Base-by-base conservation (phyloP, 1,139 yeast genomes). In the Diutina catenulata region DNA sequence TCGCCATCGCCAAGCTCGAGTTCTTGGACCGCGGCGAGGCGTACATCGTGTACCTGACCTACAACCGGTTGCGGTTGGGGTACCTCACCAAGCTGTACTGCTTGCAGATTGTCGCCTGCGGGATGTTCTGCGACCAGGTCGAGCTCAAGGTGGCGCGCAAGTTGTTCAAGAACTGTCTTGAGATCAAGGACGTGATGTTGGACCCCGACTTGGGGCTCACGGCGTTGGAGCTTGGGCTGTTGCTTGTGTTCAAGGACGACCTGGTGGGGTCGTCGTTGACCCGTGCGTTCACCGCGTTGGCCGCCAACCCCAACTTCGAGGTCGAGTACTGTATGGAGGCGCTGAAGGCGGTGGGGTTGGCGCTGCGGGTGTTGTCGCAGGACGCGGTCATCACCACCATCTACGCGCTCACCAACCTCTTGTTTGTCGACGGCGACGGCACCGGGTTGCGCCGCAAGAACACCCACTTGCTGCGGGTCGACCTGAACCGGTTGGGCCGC, bases 361-460 rank as follows among this genome's bases (percentile, higher is more conserved):
- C 72, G 20, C 56, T 68, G 45, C 68, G 62, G 43, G 62, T 63
- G 14, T 55, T 74, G 39, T 65, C 82, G 19, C 93, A 86, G 51
- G 96, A 87, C 54, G 76, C 84, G 0, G 78, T 82, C 15, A 84
- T 87, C 10, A 80, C 95, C n/a, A 74, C 91, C 2, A 77, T 91
- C 40, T 91, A 91, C 55, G 80, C 94, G 0, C 66, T 88, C 46
- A 75, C 84, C 20, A 91, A 91, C 54, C 61, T 82, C 48, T 60
- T 91, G 27, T 71, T 79, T 37, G 74, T 74, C 14, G 76, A 76
- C 10, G 68, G 66, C 41, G 70, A 62, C 47, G 59, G 58, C 4
- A 41, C 46, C 16, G 44, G 41, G 24, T 39, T 45, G 19, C 47
- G 35, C 14, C 25, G 35, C 9, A 31, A 31, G 26, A 31, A 21